A percentile compares a stretch with the other conserved stretches of the same genome.
phyloP scores from a whole-genome alignment of 2,329 filamentous ascomycete species.

The Fusarium devonianum region DNA sequence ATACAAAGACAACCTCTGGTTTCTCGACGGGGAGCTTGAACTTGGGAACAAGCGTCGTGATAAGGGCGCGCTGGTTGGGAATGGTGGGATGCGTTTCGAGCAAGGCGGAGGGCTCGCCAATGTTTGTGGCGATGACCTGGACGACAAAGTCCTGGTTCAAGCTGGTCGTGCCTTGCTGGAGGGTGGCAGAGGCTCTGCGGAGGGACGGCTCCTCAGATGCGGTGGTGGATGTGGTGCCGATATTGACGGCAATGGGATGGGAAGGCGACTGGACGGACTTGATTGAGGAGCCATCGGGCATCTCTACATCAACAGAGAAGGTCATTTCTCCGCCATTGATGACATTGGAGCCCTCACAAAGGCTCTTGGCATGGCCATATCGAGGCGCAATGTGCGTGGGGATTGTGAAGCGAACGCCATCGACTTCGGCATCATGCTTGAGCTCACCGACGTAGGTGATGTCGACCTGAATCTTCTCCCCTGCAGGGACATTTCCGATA shows the following conservation, averaged over 20 bases:
- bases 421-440: conserved; percentile 73
- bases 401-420: conserved; percentile 73
- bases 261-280: conserved; percentile 70
- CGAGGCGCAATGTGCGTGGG: conserved; percentile 72
- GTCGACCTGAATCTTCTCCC: conserved; percentile 63
- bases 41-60: conserved; percentile 74
- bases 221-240: conserved; percentile 61
- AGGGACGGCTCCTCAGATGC: conserved; percentile 57
- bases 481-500: conserved; percentile 71
- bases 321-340: conserved; percentile 31
- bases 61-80: conserved; percentile 68
- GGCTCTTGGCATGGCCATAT: conserved; percentile 56
- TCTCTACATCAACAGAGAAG: conserved; percentile 48
- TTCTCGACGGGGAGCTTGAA: conserved; percentile 65
- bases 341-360: conserved; percentile 1
- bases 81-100: conserved; percentile 71
- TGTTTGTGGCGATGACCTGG: conserved; percentile 66
- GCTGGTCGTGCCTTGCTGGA: conserved; percentile 59
- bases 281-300: conserved; percentile 64
- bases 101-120: conserved; percentile 67
- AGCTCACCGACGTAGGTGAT: conserved; percentile 74
- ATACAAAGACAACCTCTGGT: conserved; percentile 74
- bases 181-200: conserved; percentile 67
- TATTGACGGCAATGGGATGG: conserved; percentile 70
- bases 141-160: conserved; percentile 73